Evolutionary conservation across 106 monocot genomes (phyloP).

Genomic region (Amphibolis antarctica): DNA sequence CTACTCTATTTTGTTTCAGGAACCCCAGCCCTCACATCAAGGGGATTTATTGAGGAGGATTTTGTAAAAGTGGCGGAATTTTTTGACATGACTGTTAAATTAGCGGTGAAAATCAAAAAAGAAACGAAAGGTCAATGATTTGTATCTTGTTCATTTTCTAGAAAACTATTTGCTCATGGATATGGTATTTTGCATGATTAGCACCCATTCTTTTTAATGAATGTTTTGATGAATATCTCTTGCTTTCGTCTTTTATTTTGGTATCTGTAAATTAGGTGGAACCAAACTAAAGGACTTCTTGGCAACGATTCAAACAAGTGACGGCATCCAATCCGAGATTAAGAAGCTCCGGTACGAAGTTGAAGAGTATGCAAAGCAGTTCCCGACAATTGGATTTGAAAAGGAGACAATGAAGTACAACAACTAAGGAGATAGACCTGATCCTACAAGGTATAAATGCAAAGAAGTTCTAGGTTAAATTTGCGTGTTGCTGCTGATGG

Average conservation of each 20-base stretch:
- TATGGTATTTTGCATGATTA: no score
- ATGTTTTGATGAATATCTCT: background rate
- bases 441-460: background rate
- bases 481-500: no score
- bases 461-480: no score
- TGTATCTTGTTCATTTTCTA: background rate
- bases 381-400: constrained; percentile 94
- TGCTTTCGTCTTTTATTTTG: background rate
- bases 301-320: constrained; percentile 52
- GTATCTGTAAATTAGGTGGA: constrained; percentile 33
- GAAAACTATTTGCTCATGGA: background rate
- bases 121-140: constrained; percentile 50
- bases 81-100: constrained; percentile 69
- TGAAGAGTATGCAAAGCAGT: constrained; percentile 91
- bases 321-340: constrained; percentile 62
- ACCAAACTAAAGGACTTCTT: constrained; percentile 86
- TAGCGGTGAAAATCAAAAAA: constrained; percentile 65
- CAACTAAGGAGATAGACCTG: constrained; percentile 12
- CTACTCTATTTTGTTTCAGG: constrained; percentile 28
- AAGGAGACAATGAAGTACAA: constrained; percentile 95
- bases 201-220: background rate
- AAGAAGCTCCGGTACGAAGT: constrained; percentile 75
- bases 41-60: constrained; percentile 90
- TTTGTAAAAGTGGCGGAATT: constrained; percentile 88
- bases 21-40: constrained; percentile 92